Conservation (phyloP, 2,329 filamentous ascomycete species). For the Calcarisporium arbuscula region DNA sequence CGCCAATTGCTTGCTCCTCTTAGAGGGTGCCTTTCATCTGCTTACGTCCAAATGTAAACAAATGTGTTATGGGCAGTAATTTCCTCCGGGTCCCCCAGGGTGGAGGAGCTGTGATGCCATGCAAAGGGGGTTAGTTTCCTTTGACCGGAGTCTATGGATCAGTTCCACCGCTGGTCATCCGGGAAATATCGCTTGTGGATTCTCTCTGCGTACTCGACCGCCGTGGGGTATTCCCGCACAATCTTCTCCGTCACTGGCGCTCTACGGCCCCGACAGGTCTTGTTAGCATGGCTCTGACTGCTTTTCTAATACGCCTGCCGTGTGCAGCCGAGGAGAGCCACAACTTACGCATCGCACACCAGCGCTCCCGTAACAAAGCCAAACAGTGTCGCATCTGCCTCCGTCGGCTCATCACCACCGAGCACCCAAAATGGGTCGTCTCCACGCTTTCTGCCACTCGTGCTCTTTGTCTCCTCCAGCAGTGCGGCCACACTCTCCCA, state of each 20-base stretch:
- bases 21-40: too few relatives aligned
- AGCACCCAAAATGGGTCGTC: slow-evolving; percentile 50
- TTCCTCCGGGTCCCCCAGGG: too few relatives aligned
- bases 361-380: slow-evolving; percentile 50
- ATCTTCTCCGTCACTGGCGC: slow-evolving; percentile 39
- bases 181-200: slow-evolving; percentile 53
- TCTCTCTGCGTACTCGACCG: slow-evolving; percentile 49
- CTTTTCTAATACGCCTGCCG: too few relatives aligned
- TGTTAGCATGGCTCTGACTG: not conserved
- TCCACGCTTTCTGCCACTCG: not conserved
- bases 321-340: not conserved
- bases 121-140: too few relatives aligned
- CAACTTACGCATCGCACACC: slow-evolving; percentile 46
- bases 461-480: slow-evolving; percentile 29
- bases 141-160: not conserved
- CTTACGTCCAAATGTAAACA: too few relatives aligned
- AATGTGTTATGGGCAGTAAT: too few relatives aligned
- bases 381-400: slow-evolving; percentile 51
- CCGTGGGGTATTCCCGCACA: slow-evolving; percentile 37
- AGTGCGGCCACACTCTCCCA: slow-evolving; percentile 47
- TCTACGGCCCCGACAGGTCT: slow-evolving; percentile 21
- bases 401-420: slow-evolving; percentile 45
- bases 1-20: too few relatives aligned
- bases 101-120: not conserved
- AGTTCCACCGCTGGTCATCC: slow-evolving; percentile 42